These are phyloP conservation scores for Raffaelea arxii DNA, from an alignment of 2,329 filamentous ascomycete species.

Conservation along the genomic window DNA sequence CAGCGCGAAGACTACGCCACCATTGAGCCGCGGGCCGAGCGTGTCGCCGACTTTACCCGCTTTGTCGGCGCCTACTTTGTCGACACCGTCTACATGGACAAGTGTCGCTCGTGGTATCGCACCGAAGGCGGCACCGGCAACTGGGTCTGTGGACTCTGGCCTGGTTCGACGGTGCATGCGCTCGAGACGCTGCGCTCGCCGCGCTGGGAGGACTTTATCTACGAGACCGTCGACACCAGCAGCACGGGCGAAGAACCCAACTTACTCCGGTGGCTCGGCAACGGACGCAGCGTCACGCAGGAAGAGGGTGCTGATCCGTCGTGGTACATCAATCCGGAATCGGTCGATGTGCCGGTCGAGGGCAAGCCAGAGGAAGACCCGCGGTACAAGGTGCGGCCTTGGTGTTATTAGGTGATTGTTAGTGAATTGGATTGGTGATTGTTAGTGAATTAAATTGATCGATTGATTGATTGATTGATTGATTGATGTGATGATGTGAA, in stretches of 20 bases:
- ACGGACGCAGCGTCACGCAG: conserved; percentile 31
- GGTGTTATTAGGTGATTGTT: conserved; percentile 18
- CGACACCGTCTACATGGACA: conserved; percentile 30
- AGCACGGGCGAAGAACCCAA: conserved; percentile 14
- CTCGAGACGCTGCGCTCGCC: conserved; percentile 30
- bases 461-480: background rate
- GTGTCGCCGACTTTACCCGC: conserved; percentile 35
- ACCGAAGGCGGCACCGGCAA: conserved; percentile 28
- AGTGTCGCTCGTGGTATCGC: conserved; percentile 46
- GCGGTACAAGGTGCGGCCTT: conserved; percentile 24
- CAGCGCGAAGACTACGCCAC: conserved; percentile 34
- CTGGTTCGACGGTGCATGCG: conserved; percentile 33
- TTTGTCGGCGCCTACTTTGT: conserved; percentile 37
- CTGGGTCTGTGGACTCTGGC: conserved; percentile 33
- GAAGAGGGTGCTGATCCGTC: conserved; percentile 22
- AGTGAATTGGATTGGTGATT: background rate
- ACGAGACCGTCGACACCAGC: conserved; percentile 20
- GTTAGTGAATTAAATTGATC: background rate
- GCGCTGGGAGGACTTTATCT: conserved; percentile 37
- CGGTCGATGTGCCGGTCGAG: conserved; percentile 25
- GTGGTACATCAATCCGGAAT: conserved; percentile 29
- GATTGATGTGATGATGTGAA: background rate
- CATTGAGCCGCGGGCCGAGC: conserved; percentile 31
- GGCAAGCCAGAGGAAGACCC: conserved; percentile 26
- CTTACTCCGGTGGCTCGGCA: conserved; percentile 28